Evolutionary conservation across 2,329 filamentous ascomycete species (phyloP).

Genomic region (Ceratocystis cubensis): DNA sequence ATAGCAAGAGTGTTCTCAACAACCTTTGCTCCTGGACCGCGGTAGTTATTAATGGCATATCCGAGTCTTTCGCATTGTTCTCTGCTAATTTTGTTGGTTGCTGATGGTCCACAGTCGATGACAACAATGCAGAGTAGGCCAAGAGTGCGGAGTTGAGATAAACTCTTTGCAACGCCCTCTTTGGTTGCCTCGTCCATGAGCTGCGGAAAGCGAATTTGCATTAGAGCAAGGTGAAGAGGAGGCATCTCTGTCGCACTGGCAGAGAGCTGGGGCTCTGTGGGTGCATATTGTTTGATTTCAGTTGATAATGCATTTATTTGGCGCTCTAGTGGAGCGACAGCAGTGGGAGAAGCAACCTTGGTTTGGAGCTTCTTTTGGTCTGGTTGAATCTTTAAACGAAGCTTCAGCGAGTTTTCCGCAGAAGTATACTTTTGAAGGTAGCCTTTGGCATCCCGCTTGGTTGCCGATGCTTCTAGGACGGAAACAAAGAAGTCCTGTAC

Average conservation of each 20-base stretch:
- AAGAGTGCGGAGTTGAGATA: conserved; percentile 70
- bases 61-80: conserved; percentile 62
- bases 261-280: conserved; percentile 21
- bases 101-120: conserved; percentile 52
- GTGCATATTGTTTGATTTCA: background rate
- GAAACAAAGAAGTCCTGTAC: conserved; percentile 70
- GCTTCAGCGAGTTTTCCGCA: conserved; percentile 18
- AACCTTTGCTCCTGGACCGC: conserved; percentile 53
- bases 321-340: background rate
- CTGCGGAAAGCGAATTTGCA: conserved; percentile 70
- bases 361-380: conserved; percentile 2
- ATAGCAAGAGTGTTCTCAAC: conserved; percentile 38
- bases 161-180: conserved; percentile 64
- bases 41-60: conserved; percentile 59
- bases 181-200: conserved; percentile 55
- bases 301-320: background rate
- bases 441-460: conserved; percentile 80
- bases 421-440: conserved; percentile 73
- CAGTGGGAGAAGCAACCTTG: conserved; percentile 21
- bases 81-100: conserved; percentile 33
- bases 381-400: background rate
- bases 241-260: conserved; percentile 22
- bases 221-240: conserved; percentile 56
- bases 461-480: conserved; percentile 75
- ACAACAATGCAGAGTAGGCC: conserved; percentile 75